Base-by-base conservation (phyloP, 179 eudicot genomes). In the Spinacia oleracea region DNA sequence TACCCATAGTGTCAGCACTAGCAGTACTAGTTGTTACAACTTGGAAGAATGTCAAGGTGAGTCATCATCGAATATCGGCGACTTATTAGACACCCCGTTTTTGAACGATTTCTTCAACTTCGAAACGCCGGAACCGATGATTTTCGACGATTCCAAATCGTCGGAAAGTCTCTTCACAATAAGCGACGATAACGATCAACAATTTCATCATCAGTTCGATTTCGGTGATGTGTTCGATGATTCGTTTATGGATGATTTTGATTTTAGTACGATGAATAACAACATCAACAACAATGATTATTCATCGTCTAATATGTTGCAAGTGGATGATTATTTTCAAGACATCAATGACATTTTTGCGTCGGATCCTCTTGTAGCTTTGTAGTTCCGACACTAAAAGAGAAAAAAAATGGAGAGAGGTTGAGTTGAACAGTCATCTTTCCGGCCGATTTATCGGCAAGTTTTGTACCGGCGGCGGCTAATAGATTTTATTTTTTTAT, bases 301-400 rank as follows among this genome's bases (percentile, higher is more conserved):
- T 29, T 70, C 74, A 40, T 79, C 83, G 18, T 58, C 86, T 6
- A 34, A 79, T 58, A 31, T 80, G 50, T 51, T 84, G n/a, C 87
- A 83, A 67, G 87, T 89, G 1, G 97, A 94, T 15, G 93, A 89
- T 72, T 88, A 73, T 74, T 92, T 89, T 70, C 84, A 89, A 76
- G 98, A 93, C 70, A 82, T 84, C 18, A 71, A 75, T 6, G 87
- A 80, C 3, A 88, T 85, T 42, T 84, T 87, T 9, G 43, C 78
- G 23, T 81, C 81, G 0, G 96, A 90, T 81, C 86, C 90, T 59
- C 82, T 89, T 4, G 70, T 84, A 46, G 89, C 84, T 4, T 75
- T 85, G 68, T 88, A 84, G 64, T 46, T 76, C 10, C 0, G 6
- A 69, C 63, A 10, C 1, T 9, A 15, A 48, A 72, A 72, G 42